Conservation (phyloP, 169 alveolate genomes). For the Plasmodium sp. region DNA sequence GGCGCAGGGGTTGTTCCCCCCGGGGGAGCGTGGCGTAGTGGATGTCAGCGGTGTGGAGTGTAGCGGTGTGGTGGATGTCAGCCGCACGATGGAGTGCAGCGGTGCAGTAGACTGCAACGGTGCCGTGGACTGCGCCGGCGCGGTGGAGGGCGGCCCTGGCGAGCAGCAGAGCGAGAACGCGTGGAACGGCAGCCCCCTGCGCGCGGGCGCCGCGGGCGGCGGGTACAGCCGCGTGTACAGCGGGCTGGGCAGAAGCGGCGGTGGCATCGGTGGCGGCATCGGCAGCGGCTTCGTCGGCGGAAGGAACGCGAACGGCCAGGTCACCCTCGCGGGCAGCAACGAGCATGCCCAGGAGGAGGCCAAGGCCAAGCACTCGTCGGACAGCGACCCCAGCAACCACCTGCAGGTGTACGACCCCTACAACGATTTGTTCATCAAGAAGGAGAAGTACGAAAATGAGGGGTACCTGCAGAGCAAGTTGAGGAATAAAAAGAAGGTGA, state of each 20-base stretch:
- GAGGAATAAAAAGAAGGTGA: conserved; percentile 51
- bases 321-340: not conserved
- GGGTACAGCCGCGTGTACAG: not conserved
- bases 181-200: not conserved
- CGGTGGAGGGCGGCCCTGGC: not conserved
- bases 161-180: not conserved
- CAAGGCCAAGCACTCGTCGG: conserved; percentile 11
- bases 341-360: not conserved
- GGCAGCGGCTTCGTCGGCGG: not conserved
- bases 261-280: not conserved
- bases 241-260: not conserved
- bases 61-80: no score
- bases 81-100: no score
- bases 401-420: not conserved
- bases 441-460: conserved; percentile 28
- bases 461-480: conserved; percentile 30
- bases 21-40: no score
- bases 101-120: no score
- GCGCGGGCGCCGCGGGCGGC: not conserved
- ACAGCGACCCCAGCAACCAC: conserved; percentile 19
- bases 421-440: conserved; percentile 23
- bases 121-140: not conserved
- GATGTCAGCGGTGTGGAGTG: no score
- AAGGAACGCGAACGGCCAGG: not conserved
- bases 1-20: no score